phyloP scores from a whole-genome alignment of 23 red algal genomes.

The Gracilaria domingensis region DNA sequence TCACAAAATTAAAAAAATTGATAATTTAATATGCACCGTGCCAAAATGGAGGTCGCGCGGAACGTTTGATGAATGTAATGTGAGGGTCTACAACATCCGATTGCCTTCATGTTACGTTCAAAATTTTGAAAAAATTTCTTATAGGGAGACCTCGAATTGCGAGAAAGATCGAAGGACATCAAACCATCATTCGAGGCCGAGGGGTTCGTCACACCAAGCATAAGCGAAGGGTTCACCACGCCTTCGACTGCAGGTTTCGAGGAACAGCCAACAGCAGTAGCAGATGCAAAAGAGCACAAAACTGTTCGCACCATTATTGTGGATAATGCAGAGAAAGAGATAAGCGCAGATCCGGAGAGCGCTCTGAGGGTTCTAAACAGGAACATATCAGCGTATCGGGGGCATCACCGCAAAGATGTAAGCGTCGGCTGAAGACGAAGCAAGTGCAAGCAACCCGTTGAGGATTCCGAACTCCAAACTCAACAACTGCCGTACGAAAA shows the following conservation, averaged over 20 bases:
- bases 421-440: constrained; percentile 23
- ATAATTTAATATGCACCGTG: no score
- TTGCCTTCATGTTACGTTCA: no score
- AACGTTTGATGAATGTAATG: no score
- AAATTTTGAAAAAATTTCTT: no score
- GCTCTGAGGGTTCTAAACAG: neutral
- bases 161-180: neutral
- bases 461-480: neutral
- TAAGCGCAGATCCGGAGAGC: neutral
- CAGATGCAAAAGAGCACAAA: neutral
- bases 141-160: neutral
- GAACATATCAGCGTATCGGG: neutral
- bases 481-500: neutral
- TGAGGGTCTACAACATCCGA: no score
- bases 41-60: no score
- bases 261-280: neutral
- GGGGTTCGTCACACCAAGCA: neutral
- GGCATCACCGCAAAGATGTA: neutral
- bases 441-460: constrained; percentile 20
- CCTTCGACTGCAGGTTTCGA: neutral
- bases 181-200: neutral
- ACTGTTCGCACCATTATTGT: neutral
- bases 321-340: neutral
- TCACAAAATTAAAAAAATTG: no score
- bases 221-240: neutral